Conservation (phyloP, 352 stramenopile species). For the Thalassiosira mediterranea region DNA sequence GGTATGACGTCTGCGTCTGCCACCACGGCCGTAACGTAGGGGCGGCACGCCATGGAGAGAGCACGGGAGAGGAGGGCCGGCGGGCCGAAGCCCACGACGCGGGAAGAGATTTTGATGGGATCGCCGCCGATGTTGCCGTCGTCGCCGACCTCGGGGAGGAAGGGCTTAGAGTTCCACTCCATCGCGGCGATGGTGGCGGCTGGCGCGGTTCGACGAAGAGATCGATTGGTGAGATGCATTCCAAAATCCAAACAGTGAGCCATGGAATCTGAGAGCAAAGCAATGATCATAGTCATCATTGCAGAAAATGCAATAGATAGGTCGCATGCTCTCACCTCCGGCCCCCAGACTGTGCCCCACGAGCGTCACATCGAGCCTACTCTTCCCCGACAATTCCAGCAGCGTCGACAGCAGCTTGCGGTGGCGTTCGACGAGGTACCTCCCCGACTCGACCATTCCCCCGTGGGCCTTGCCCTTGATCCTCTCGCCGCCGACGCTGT, state of each 20-base stretch:
- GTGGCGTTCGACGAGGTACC: conserved; percentile 69
- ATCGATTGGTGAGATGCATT: too few species aligned
- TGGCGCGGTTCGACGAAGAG: too few species aligned
- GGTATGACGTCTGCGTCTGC: conserved; percentile 79
- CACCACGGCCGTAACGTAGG: conserved; percentile 81
- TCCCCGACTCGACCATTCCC: conserved; percentile 67
- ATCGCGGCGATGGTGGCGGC: conserved; percentile 79
- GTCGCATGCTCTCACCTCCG: conserved; percentile 35
- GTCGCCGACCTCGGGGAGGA: conserved; percentile 7
- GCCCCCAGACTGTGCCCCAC: conserved; percentile 79
- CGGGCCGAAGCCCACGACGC: conserved; percentile 81
- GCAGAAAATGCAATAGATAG: too few species aligned
- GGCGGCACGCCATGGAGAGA: conserved; percentile 62
- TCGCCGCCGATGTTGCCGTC: conserved; percentile 11
- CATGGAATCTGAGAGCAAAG: too few species aligned
- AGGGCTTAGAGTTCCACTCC: conserved; percentile 58
- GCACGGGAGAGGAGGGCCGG: conserved; percentile 70
- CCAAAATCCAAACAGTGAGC: too few species aligned
- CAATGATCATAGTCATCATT: too few species aligned
- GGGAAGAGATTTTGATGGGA: conserved; percentile 56
- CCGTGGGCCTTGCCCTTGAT: conserved; percentile 68
- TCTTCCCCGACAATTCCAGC: conserved; percentile 61
- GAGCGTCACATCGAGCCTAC: conserved; percentile 73
- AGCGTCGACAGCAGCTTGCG: conserved; percentile 59
- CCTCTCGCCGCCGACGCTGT: conserved; percentile 6